Evolutionary conservation across 441 rosid species (phyloP).

Genomic region (Rhodomyrtus psidioides): DNA sequence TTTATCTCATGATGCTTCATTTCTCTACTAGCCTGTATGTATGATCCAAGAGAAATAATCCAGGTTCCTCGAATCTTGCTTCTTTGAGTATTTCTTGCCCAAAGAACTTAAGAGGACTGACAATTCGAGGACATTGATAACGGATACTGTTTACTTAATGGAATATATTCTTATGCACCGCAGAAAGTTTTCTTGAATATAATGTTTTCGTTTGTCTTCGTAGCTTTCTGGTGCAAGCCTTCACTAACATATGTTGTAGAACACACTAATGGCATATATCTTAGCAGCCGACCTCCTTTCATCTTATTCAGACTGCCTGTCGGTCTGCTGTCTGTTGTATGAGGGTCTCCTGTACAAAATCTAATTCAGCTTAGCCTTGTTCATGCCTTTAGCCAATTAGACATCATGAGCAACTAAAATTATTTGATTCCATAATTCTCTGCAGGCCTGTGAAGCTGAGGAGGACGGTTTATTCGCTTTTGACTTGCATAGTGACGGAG

Average conservation of each 20-base stretch:
- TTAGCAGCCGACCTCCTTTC: neutral
- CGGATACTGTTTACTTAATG: neutral
- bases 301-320: neutral
- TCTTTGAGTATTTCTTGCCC: neutral
- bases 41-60: neutral
- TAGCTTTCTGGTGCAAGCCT: neutral
- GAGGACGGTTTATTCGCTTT: conserved; percentile 80
- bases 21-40: neutral
- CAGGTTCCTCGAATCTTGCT: neutral
- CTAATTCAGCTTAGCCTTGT: neutral
- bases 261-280: neutral
- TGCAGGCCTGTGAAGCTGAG: conserved; percentile 77
- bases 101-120: neutral
- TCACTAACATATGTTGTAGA: neutral
- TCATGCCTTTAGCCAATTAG: neutral
- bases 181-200: neutral
- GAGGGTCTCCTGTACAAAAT: neutral
- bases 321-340: neutral
- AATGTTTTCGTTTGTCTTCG: neutral
- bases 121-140: neutral
- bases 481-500: conserved; percentile 85
- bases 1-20: neutral
- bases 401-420: neutral
- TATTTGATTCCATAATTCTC: neutral
- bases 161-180: neutral